phyloP scores from a whole-genome alignment of 139 green algal genomes.

The Haematococcus lacustris region DNA sequence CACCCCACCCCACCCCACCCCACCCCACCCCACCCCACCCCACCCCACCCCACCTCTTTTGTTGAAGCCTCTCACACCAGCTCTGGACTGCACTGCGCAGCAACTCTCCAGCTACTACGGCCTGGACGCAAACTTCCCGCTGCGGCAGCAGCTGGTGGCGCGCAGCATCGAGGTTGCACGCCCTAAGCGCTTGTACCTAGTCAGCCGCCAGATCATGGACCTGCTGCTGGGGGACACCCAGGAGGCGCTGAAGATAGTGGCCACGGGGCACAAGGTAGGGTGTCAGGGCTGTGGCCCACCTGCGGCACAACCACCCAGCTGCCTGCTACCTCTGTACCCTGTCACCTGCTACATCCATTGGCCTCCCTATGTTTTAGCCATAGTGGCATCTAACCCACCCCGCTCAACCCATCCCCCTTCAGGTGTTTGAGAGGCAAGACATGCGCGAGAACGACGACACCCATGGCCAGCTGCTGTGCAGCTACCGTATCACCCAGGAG shows the following conservation, averaged over 20 bases:
- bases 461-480: conserved; percentile 38
- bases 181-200: conserved; percentile 67
- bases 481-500: conserved; percentile 85
- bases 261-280: conserved; percentile 71
- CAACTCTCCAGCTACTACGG: conserved; percentile 74
- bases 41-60: no score
- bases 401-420: no score
- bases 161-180: conserved; percentile 32
- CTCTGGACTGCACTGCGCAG: no score
- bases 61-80: no score
- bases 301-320: no score
- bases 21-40: no score
- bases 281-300: no score
- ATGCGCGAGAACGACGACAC: conserved; percentile 18
- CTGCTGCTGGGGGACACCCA: conserved; percentile 63
- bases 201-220: conserved; percentile 30
- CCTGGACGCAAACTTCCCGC: conserved; percentile 42
- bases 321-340: no score
- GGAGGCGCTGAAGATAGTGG: conserved; percentile 69
- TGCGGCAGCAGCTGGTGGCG: conserved; percentile 56
- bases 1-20: no score
- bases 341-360: no score
- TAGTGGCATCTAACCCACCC: no score
- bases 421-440: conserved; percentile 84
- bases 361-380: no score